Percentiles rank a stretch among this genome's conserved stretches.
Conservation (phyloP, 2,329 filamentous ascomycete species). For the Penicillium hordei region DNA sequence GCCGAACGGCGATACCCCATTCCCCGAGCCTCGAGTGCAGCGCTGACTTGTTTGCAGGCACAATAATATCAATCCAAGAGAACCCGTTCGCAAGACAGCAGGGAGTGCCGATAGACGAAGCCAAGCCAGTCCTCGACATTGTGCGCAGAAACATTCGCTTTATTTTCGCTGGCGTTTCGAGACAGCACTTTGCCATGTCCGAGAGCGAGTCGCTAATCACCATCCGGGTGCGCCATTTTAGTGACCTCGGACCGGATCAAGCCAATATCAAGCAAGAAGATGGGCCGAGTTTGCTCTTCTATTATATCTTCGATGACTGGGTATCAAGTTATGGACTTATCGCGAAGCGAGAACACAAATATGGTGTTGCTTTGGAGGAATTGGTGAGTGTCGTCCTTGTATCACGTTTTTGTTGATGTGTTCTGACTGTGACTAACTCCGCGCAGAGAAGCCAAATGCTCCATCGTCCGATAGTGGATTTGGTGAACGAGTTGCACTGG, state of each 20-base stretch:
- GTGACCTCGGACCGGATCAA: conserved; percentile 31
- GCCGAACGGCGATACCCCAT: not conserved
- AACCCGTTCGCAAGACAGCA: conserved; percentile 52
- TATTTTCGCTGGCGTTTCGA: conserved; percentile 62
- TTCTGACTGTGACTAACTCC: conserved; percentile 9
- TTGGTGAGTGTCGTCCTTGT: conserved; percentile 41
- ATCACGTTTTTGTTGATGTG: not conserved
- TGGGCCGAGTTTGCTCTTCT: conserved; percentile 62
- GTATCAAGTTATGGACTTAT: conserved; percentile 62
- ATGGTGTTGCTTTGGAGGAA: conserved; percentile 50
- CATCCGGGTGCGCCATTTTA: conserved; percentile 43
- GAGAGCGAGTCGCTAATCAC: conserved; percentile 54
- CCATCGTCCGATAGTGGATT: conserved; percentile 45
- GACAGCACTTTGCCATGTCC: conserved; percentile 47
- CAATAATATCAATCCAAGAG: conserved; percentile 70
- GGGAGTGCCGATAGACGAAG: conserved; percentile 29
- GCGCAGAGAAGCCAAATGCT: conserved; percentile 57
- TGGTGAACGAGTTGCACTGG: conserved; percentile 56
- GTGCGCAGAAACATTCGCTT: conserved; percentile 60
- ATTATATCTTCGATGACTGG: conserved; percentile 69
- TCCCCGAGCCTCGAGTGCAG: not conserved
- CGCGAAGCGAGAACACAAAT: conserved; percentile 56
- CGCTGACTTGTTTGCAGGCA: conserved; percentile 48
- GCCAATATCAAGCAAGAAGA: conserved; percentile 48
- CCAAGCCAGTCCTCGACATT: conserved; percentile 32